Percentiles rank a stretch among this genome's conserved stretches.
phyloP scores from a whole-genome alignment of 805 yeast genomes.

The Ogataea siamensis region DNA sequence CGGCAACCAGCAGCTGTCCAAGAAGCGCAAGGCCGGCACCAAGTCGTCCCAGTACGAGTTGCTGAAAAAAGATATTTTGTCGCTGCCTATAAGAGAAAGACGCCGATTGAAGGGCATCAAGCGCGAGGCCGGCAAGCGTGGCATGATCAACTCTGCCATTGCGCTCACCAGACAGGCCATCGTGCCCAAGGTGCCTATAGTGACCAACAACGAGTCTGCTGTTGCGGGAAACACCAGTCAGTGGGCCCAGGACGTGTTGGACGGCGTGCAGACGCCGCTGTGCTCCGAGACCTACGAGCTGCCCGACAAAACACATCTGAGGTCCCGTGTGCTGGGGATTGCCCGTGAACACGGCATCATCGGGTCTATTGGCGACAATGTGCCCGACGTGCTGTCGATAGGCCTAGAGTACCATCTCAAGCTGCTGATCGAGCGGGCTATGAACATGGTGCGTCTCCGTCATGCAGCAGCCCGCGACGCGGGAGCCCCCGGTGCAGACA shows the following conservation, averaged over 20 bases:
- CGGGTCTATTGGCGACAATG: slow-evolving; percentile 74
- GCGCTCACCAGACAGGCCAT: slow-evolving; percentile 69
- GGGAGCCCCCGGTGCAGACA: neutral
- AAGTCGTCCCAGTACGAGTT: slow-evolving; percentile 73
- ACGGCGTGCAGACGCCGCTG: slow-evolving; percentile 79
- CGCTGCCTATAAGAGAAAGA: slow-evolving; percentile 80
- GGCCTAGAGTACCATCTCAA: slow-evolving; percentile 83
- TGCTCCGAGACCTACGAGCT: slow-evolving; percentile 75
- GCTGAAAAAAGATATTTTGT: slow-evolving; percentile 81
- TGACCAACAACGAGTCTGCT: slow-evolving; percentile 35
- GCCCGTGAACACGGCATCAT: slow-evolving; percentile 88
- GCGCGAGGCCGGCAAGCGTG: slow-evolving; percentile 76
- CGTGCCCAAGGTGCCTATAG: slow-evolving; percentile 83
- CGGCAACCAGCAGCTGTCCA: slow-evolving; percentile 36
- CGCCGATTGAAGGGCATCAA: slow-evolving; percentile 80
- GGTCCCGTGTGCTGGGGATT: slow-evolving; percentile 70
- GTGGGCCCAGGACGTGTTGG: slow-evolving; percentile 91
- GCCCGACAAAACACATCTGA: slow-evolving; percentile 73
- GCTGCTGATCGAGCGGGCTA: slow-evolving; percentile 66
- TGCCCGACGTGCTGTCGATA: slow-evolving; percentile 71
- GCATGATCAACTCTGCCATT: slow-evolving; percentile 66
- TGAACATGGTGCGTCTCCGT: slow-evolving; percentile 68
- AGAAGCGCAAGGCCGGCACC: slow-evolving; percentile 47
- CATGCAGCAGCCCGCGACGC: slow-evolving; percentile 23
- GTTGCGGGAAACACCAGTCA: slow-evolving; percentile 50